Evolutionary conservation across 2,329 filamentous ascomycete species (phyloP).

Genomic region (Monosporascus sp.): DNA sequence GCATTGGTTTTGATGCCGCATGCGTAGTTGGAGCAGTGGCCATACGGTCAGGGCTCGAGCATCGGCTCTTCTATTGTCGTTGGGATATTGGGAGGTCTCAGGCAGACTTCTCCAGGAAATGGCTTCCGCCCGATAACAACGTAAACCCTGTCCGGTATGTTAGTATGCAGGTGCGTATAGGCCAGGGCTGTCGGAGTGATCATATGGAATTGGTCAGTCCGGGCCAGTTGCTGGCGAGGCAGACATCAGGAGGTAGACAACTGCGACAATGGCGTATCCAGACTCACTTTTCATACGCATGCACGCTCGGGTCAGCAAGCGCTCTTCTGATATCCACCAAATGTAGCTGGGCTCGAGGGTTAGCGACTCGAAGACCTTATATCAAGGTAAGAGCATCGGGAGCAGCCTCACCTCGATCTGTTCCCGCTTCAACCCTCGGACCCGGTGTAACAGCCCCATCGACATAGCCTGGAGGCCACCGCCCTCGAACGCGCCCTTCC

Average conservation of each 20-base stretch:
- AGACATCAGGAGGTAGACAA: too few relatives aligned
- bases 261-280: background rate
- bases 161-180: background rate
- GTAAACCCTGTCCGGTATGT: constrained; percentile 23
- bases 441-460: constrained; percentile 34
- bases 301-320: constrained; percentile 39
- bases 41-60: background rate
- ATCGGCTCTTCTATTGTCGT: background rate
- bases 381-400: background rate
- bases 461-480: constrained; percentile 41
- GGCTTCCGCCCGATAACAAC: constrained; percentile 49
- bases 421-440: constrained; percentile 34
- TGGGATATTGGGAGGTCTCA: background rate
- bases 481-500: constrained; percentile 35
- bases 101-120: constrained; percentile 24
- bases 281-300: constrained; percentile 39
- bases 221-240: too few relatives aligned
- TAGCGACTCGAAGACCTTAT: constrained; percentile 3
- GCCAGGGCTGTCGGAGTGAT: too few relatives aligned
- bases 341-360: constrained; percentile 30
- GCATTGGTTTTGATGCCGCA: too few relatives aligned
- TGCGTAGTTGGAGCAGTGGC: background rate
- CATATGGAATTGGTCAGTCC: background rate
- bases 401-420: constrained; percentile 40
- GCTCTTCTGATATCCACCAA: constrained; percentile 45